Evolutionary conservation across 2,329 filamentous ascomycete species (phyloP), one percentile per base, ranked within the genome.

Genomic region (Emericellopsis atlantica): DNA sequence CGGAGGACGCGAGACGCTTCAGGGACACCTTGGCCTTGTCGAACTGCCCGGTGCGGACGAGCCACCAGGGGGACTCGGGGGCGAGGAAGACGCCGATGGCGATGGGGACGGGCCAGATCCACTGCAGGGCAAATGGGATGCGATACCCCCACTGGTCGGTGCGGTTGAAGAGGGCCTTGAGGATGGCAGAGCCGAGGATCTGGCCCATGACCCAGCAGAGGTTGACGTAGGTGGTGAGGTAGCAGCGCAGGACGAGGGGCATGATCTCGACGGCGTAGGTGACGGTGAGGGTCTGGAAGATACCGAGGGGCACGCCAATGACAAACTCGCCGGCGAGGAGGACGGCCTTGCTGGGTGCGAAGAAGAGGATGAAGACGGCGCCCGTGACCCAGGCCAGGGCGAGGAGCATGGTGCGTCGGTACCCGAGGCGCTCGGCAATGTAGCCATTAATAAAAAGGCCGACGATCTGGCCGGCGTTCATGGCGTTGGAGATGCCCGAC

Each of bases 211-310:
- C 63, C 62, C 67, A 72, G 52, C 67, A 71, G 36, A 72, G 55
- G 45, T 72, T 72, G 44, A 66, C 59, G 35, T 67, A 69, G 1
- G 60, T 64, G 2, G 65, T 62, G 5, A 61, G 43, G 26, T 59
- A 61, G 5, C 59, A 23, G 4, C 44, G 42, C 14, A 33, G 44
- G 4, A 52, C 44, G 6, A 83, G 71, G 1, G 80, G 80, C 50
- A 77, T 81, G 36, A 84, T 78, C 52, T 83, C 79, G 33, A 74
- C 73, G 7, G 76, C 77, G 46, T 82, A 82, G 2, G 77, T 74
- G 39, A 74, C 67, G 29, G 67, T 69, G 24, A 74, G 54, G n/a
- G 62, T 57, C 42, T 72, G 67, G 55, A 75, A 69, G 29, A 70
- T 62, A 14, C 67, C 67, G 62, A 69, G 73, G 0, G 71, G 70